Base-by-base conservation (phyloP, 1,284 basidiomycete genomes). In the Apiotrichum porosum region DNA sequence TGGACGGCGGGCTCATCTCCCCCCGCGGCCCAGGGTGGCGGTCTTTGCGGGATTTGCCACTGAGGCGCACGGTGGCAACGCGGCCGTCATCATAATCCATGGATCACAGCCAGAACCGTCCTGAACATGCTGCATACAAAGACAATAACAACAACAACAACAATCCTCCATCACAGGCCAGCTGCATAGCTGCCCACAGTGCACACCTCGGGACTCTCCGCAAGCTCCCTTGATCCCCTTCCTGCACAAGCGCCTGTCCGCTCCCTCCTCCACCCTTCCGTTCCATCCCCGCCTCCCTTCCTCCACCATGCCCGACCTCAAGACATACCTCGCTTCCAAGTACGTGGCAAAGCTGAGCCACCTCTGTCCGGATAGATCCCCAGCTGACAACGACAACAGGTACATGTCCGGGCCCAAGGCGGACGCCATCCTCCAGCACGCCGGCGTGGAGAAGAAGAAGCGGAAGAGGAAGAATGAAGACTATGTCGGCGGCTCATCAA, bases 331-430 rank as follows among this genome's bases (percentile, higher is more conserved):
- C 10, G 78, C 78, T 2, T 57, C 72, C 26, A 77, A 77, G 71
- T 71, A 43, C 48, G 68, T 60, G 3, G 19, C 19, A 12, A n/a
- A n/a, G n/a, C n/a, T n/a, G n/a, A n/a, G 17, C 17, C 33, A 3
- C 8, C 21, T 4, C 23, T 6, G 10, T 12, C n/a, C 12, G 15
- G 18, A 6, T 1, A 15, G 15, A 10, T 19, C 3, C 30, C 18
- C 30, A 23, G 33, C 47, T 61, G 24, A 54, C 37, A n/a, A 12
- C 42, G n/a, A 71, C 32, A 13, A 13, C 44, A 73, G 73, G 44
- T 98, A 98, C 75, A 95, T 97, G 88, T 87, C 92, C 6, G 94
- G 94, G 0, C 84, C 89, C 0, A 98, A 97, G 69, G 92, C 93
- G 4, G 94, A 97, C 60, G 92, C 91, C 14, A 97, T 98, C 57